Base-by-base conservation (phyloP, 1,139 yeast genomes). In the Sporopachydermia cereana region DNA sequence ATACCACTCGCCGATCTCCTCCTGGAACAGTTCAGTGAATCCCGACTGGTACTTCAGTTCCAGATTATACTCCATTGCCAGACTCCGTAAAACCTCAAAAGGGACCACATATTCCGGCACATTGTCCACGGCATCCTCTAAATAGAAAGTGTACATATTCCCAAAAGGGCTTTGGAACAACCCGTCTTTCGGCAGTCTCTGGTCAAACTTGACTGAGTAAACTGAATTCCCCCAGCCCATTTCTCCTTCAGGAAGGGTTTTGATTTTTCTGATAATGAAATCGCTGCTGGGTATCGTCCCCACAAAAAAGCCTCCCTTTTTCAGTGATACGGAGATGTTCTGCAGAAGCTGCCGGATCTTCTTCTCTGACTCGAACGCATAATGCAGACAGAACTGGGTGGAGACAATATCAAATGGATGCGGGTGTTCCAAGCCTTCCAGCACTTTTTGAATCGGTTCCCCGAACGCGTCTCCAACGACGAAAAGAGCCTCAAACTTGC, bases 101-200 rank as follows among this genome's bases (percentile, higher is more conserved):
- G 97, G 98, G 3, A 91, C 96, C n/a, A 91, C 93, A 57, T 84
- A 91, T 58, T 91, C 99, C 0, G 97, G 97, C 5, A 91, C 96
- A 56, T 91, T 81, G 51, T 86, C 96, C 43, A 91, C 93, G 0
- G 99, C 98, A 64, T 91, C 98, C 53, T 80, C 79, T 49, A 91
- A 67, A 65, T 72, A 85, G 59, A 85, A 91, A 45, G 76, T 76
- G 61, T 91, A 91, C 55, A 77, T 72, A 61, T 88, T 84, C 0
- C 98, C 98, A 59, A 70, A 89, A 0, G 94, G 85, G 1, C 81
- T 76, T 17, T 78, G 68, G 57, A 86, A 86, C 42, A 62, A 69
- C 2, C 91, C 89, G 52, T 77, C 81, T 45, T 66, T 68, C 7
- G 95, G 91, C 1, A 91, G 91, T 36, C 71, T 75, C 25, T 82